Evolutionary conservation across 805 yeast species (phyloP), one percentile per base, ranked within the genome.

Genomic region (Kuraishia ogatae): DNA sequence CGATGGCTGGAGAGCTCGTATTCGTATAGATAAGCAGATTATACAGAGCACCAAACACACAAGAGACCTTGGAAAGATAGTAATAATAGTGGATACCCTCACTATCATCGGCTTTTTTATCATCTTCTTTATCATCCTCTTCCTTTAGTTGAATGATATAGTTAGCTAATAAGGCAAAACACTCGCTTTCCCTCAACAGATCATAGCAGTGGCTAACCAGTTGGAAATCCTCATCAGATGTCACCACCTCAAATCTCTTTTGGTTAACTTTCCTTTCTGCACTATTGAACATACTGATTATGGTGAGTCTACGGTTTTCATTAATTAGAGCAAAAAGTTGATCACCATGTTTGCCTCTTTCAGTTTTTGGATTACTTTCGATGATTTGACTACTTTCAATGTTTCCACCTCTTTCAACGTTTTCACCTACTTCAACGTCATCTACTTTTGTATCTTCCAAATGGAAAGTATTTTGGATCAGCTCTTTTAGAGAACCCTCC

Each of bases 401-500:
- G n/a, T n/a, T n/a, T n/a, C n/a, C n/a, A n/a, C n/a, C n/a, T n/a
- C n/a, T n/a, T n/a, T n/a, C n/a, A n/a, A n/a, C n/a, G n/a, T n/a
- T n/a, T n/a, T n/a, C 10, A 26, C 5, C 29, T 26, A 10, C 5
- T 6, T 26, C 29, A 17, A 17, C 13, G 13, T 35, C 43, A 15
- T 4, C n/a, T 11, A 35, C 6, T 11, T 15, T 11, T 5, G 43
- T 35, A 35, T 35, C 17, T 8, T 10, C 43, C 15, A 15, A 15
- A 3, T 10, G 43, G 43, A 17, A 35, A 35, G 43, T 17, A 15
- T 11, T 10, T 35, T 35, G 43, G n/a, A 35, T 35, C 43, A 35
- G 6, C 15, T 35, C 43, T 17, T 35, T 35, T 35, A 35, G 43
- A 3, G 43, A 10, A 35, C 57, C 56, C 58, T 79, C 81, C 26